These are phyloP conservation scores for Arthrobotrys pseudoclavata DNA, from an alignment of 2,329 filamentous ascomycete species.

Conservation along the genomic window DNA sequence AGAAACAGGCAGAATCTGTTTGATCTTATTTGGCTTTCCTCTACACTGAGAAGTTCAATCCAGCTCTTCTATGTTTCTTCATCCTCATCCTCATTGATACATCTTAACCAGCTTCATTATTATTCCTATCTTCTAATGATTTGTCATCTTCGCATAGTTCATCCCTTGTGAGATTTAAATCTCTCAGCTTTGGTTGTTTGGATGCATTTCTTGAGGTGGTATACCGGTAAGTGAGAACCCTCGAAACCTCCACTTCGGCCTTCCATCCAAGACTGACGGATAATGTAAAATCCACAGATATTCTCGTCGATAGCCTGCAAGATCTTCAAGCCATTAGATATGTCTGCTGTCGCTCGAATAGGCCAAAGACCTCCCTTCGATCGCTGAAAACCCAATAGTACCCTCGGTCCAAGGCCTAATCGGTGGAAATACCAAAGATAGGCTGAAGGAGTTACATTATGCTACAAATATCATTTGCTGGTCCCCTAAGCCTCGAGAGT, in stretches of 20 bases:
- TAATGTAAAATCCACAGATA: not conserved
- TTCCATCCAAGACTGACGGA: no score
- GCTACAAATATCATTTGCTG: no score
- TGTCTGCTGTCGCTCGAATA: not conserved
- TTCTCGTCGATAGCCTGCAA: not conserved
- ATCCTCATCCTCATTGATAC: not conserved
- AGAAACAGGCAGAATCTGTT: not conserved
- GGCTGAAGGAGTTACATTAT: no score
- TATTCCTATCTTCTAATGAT: not conserved
- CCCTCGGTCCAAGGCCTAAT: no score
- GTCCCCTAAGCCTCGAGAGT: no score
- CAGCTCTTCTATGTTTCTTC: constrained; percentile 1
- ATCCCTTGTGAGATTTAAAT: no score
- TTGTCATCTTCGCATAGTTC: not conserved
- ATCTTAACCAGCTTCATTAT: not conserved
- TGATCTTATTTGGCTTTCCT: not conserved
- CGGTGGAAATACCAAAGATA: no score
- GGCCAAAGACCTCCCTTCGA: not conserved
- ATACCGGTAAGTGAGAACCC: not conserved
- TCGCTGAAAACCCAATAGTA: not conserved
- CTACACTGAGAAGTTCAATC: not conserved
- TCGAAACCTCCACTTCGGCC: no score
- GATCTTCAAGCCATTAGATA: not conserved
- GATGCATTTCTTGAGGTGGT: not conserved
- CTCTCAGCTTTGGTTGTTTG: not conserved